Conservation (phyloP, 2,329 filamentous ascomycete species). For the Tolypocladium album region DNA sequence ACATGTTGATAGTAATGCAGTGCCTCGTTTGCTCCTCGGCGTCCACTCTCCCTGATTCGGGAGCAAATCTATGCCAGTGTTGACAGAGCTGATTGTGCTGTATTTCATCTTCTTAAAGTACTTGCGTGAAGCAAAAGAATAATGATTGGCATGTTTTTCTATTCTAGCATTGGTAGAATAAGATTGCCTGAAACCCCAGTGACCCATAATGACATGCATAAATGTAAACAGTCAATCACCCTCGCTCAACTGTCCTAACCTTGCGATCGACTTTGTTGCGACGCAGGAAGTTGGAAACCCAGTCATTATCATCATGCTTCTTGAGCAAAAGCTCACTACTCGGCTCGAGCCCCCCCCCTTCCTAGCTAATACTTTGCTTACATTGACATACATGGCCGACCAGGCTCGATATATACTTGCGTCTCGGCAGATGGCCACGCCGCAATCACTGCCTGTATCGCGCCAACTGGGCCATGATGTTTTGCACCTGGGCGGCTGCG, state of each 20-base stretch:
- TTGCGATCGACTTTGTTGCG: neutral
- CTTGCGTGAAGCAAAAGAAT: too few species aligned
- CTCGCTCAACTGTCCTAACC: neutral
- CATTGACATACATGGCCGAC: neutral
- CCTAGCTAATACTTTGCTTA: neutral
- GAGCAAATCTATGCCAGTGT: too few species aligned
- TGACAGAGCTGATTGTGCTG: too few species aligned
- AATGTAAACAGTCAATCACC: neutral
- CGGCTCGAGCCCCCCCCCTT: neutral
- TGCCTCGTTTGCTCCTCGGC: too few species aligned
- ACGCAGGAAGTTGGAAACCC: neutral
- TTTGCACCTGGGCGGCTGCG: conserved; percentile 48
- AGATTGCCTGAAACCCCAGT: neutral
- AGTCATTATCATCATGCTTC: neutral
- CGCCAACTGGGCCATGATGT: conserved; percentile 65
- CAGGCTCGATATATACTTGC: too few species aligned
- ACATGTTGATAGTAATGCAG: too few species aligned
- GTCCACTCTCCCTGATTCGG: too few species aligned
- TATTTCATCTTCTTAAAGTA: too few species aligned
- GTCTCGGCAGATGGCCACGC: neutral
- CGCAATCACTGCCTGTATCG: conserved; percentile 44
- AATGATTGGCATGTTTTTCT: neutral
- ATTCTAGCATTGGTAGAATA: neutral
- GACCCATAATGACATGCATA: neutral
- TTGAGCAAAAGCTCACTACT: neutral